phyloP scores from a whole-genome alignment of 495 filamentous ascomycete genomes.

The Penicillium desertorum region DNA sequence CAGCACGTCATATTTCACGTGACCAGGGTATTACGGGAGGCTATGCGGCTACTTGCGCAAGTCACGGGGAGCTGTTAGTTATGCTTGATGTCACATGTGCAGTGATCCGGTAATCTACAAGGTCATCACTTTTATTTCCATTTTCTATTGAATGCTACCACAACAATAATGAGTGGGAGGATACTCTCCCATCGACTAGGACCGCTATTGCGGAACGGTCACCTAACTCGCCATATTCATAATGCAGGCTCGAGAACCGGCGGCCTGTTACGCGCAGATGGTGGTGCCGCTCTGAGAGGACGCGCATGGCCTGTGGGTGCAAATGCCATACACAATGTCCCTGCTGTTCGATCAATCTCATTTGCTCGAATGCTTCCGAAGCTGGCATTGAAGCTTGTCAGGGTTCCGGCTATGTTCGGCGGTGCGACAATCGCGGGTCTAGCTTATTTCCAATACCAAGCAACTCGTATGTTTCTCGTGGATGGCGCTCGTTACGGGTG shows the following conservation, averaged over 20 bases:
- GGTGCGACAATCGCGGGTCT: slow-evolving; percentile 81
- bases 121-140: slow-evolving; percentile 22
- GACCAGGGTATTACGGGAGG: slow-evolving; percentile 34
- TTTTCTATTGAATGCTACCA: slow-evolving; percentile 40
- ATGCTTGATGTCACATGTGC: slow-evolving; percentile 25
- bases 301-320: slow-evolving; percentile 72
- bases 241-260: slow-evolving; percentile 61
- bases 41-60: slow-evolving; percentile 40
- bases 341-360: slow-evolving; percentile 79
- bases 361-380: slow-evolving; percentile 85
- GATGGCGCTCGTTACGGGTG: not conserved
- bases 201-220: slow-evolving; percentile 61
- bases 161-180: slow-evolving; percentile 73
- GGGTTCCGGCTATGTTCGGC: slow-evolving; percentile 87
- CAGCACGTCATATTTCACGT: slow-evolving; percentile 44
- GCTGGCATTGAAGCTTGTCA: slow-evolving; percentile 80
- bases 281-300: slow-evolving; percentile 57
- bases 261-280: slow-evolving; percentile 66
- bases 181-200: slow-evolving; percentile 71
- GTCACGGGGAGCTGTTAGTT: slow-evolving; percentile 33
- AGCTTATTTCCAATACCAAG: slow-evolving; percentile 95
- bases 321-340: slow-evolving; percentile 74
- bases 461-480: slow-evolving; percentile 64
- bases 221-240: slow-evolving; percentile 64
- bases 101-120: slow-evolving; percentile 22